Evolutionary conservation across 2,329 filamentous ascomycete species (phyloP).

Genomic region (Stenocarpella maydis): DNA sequence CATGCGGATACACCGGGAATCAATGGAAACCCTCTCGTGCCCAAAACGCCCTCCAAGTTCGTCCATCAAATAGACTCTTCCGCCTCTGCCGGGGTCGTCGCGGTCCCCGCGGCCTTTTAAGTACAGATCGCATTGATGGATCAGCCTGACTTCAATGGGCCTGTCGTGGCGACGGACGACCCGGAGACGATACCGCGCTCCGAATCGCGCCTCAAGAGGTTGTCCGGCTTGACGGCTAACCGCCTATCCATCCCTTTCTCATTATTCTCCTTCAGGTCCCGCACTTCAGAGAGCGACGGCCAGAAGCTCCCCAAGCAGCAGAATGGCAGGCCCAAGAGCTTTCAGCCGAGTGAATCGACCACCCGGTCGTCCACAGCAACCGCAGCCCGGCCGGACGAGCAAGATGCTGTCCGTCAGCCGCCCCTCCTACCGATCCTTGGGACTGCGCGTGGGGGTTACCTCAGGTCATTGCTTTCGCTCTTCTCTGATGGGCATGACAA

Average conservation of each 20-base stretch:
- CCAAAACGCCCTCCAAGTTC: neutral
- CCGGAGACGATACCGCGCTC: slow-evolving; percentile 1
- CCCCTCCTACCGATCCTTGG: neutral
- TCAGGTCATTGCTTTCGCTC: slow-evolving; percentile 22
- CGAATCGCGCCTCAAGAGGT: slow-evolving; percentile 18
- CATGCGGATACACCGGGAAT: slow-evolving; percentile 8
- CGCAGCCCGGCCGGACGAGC: neutral
- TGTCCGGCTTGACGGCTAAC: slow-evolving; percentile 8
- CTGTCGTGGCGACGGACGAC: slow-evolving; percentile 1
- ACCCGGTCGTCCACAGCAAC: slow-evolving; percentile 9
- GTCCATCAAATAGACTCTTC: neutral
- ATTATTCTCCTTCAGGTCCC: neutral
- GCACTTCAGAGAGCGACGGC: neutral
- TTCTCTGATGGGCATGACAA: slow-evolving; percentile 10
- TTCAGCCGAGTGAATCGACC: slow-evolving; percentile 7
- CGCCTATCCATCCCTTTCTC: slow-evolving; percentile 23
- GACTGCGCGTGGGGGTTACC: slow-evolving; percentile 26
- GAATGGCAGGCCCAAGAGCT: slow-evolving; percentile 19
- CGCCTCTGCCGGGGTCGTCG: neutral
- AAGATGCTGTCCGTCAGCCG: neutral
- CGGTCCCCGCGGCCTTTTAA: neutral
- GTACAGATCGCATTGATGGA: slow-evolving; percentile 2
- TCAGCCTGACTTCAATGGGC: neutral
- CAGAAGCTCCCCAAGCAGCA: neutral
- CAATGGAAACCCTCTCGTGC: slow-evolving; percentile 7